Evolutionary conservation across 805 yeast species (phyloP), one percentile per base, ranked within the genome.

Genomic region (Yamadazyma paraphyllophila): DNA sequence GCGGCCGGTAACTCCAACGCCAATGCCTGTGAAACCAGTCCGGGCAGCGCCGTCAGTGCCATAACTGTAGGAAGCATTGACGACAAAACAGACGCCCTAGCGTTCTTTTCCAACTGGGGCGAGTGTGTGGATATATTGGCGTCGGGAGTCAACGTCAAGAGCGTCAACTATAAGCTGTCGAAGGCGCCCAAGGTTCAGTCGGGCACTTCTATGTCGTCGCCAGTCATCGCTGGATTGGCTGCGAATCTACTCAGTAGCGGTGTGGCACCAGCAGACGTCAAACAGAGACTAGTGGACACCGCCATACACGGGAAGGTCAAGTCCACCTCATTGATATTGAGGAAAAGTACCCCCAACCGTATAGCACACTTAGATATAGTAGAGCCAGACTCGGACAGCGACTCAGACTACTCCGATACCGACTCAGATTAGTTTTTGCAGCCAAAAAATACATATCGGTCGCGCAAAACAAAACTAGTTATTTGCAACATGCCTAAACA

Each of bases 31-130:
- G 62, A 71, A 47, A 78, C 83, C n/a, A 87, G 95, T 46, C 97
- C 97, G 0, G 95, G 96, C 1, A 84, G 92, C 31, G 84, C 92
- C 1, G 67, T 66, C 1, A 68, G 69, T 41, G 89, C 88, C 0
- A 78, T 88, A 3, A 82, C 96, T 0, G 95, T 91, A 7, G 97
- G 97, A 1, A 96, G 97, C 3, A 80, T 90, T 41, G 92, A 89
- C 57, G 96, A 88, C 59, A 59, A 75, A 14, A 74, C 73, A 5
- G 96, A 88, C 55, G 55, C 71, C 2, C 71, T 90, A 30, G 95
- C 97, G 0, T 58, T 76, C 10, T 91, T 92, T 56, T 79, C 94
- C n/a, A 91, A 92, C 59, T 88, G 91, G 90, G 97, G 98, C 0
- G 70, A 73, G n/a, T 92, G 97, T 63, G 95, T 91, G 7, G 89